Percentiles rank a stretch among this genome's conserved stretches.
phyloP scores from a whole-genome alignment of 495 filamentous ascomycete species.

The Chaetomium tenue region DNA sequence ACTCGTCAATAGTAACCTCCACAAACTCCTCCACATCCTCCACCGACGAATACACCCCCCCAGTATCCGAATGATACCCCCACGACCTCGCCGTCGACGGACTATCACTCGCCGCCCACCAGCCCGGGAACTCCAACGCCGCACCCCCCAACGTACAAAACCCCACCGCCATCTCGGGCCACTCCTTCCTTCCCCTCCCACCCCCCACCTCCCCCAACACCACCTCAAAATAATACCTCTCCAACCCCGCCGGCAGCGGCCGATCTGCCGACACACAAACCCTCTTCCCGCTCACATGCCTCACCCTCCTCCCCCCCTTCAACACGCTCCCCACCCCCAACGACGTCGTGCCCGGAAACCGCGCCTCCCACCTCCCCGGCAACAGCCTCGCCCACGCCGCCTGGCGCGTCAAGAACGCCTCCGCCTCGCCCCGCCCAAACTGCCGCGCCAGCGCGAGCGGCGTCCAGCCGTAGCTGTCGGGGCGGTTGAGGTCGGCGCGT shows the following conservation, averaged over 20 bases:
- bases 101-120: neutral
- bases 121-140: constrained; percentile 28
- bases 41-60: constrained; percentile 16
- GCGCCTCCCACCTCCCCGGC: constrained; percentile 22
- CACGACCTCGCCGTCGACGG: constrained; percentile 18
- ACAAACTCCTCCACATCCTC: neutral
- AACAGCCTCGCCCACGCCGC: constrained; percentile 27
- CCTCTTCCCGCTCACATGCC: constrained; percentile 9
- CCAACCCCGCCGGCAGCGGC: constrained; percentile 30
- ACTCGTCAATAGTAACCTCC: neutral
- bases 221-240: constrained; percentile 31
- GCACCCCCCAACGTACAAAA: constrained; percentile 30
- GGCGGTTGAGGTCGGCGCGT: constrained; percentile 23
- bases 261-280: constrained; percentile 27
- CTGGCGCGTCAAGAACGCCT: constrained; percentile 27
- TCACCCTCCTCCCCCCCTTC: constrained; percentile 13
- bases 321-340: constrained; percentile 14
- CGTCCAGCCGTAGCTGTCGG: constrained; percentile 32
- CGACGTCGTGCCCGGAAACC: constrained; percentile 14
- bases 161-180: constrained; percentile 24
- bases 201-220: constrained; percentile 2
- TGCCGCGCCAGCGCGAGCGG: constrained; percentile 29
- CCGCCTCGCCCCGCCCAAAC: constrained; percentile 13
- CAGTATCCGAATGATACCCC: constrained; percentile 27
- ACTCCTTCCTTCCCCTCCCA: neutral